Evolutionary conservation across 768 basidiomycete genomes (phyloP).

Genomic region (Boletus eberwhitei): DNA sequence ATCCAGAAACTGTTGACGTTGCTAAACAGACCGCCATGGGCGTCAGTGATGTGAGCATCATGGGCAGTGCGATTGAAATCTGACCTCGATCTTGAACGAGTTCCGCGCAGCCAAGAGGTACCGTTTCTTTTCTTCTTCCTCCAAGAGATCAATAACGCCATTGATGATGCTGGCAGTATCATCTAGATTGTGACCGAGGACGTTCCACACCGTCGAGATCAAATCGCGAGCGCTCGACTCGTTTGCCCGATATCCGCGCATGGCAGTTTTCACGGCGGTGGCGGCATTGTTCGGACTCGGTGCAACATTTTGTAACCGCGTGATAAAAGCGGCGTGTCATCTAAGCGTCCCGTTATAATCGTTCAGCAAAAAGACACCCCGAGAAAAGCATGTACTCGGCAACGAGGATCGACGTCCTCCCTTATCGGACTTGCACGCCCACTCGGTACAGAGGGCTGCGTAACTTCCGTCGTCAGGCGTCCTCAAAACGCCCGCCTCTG

Average conservation of each 20-base stretch:
- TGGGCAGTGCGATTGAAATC: slow-evolving; percentile 8
- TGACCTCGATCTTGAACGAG: slow-evolving; percentile 83
- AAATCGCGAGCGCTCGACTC: slow-evolving; percentile 83
- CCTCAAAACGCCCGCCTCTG: slow-evolving; percentile 62
- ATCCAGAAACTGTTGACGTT: slow-evolving; percentile 84
- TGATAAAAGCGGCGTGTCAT: slow-evolving; percentile 61
- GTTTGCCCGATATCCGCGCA: slow-evolving; percentile 71
- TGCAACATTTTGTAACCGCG: slow-evolving; percentile 57
- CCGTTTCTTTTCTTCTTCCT: slow-evolving; percentile 81
- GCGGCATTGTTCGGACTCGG: slow-evolving; percentile 56
- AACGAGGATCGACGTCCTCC: slow-evolving; percentile 51
- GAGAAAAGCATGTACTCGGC: slow-evolving; percentile 46
- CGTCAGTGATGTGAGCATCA: slow-evolving; percentile 1
- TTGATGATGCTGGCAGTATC: slow-evolving; percentile 72
- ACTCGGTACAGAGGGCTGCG: slow-evolving; percentile 19
- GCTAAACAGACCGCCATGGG: slow-evolving; percentile 42
- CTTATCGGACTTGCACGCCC: slow-evolving; percentile 31
- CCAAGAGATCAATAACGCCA: slow-evolving; percentile 70
- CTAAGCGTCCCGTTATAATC: slow-evolving; percentile 36
- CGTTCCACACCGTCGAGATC: slow-evolving; percentile 84
- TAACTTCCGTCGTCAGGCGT: slow-evolving; percentile 44
- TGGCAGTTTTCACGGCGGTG: slow-evolving; percentile 66
- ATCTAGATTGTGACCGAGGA: slow-evolving; percentile 65
- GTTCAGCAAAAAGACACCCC: not conserved
- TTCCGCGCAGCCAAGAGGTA: slow-evolving; percentile 78